phyloP scores from a whole-genome alignment of 805 yeast species.

The Myxozyma nipponensis region DNA sequence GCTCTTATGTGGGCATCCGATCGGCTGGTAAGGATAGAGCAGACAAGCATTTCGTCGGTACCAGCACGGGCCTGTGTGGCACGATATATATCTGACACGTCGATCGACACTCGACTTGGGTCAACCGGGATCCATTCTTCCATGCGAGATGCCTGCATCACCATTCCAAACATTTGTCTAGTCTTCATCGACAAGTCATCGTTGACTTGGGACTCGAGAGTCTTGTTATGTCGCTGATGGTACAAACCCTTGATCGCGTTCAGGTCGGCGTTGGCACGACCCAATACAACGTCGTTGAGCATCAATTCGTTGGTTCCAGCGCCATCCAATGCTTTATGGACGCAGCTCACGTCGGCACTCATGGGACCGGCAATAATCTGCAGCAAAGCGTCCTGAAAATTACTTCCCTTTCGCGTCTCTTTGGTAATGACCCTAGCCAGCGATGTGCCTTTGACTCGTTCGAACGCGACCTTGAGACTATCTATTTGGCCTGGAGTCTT shows the following conservation, averaged over 20 bases:
- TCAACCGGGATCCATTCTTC: conserved; percentile 26
- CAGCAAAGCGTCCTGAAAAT: conserved; percentile 25
- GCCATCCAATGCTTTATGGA: conserved; percentile 23
- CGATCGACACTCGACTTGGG: conserved; percentile 16
- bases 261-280: conserved; percentile 27
- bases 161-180: conserved; percentile 25
- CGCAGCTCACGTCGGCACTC: conserved; percentile 26
- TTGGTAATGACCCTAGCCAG: conserved; percentile 23
- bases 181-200: conserved; percentile 29
- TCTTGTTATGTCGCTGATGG: conserved; percentile 17
- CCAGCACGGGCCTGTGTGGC: conserved; percentile 25
- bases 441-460: conserved; percentile 18
- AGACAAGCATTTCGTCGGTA: conserved; percentile 28
- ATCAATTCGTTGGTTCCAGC: conserved; percentile 28
- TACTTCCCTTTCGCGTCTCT: conserved; percentile 22
- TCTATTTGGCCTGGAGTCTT: conserved; percentile 26
- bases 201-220: conserved; percentile 21
- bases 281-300: conserved; percentile 27
- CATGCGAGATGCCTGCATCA: conserved; percentile 15
- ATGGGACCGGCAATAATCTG: conserved; percentile 27
- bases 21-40: conserved; percentile 26
- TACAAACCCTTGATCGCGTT: conserved; percentile 25
- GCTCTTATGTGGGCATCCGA: conserved; percentile 25
- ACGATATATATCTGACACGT: conserved; percentile 23
- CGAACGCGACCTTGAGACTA: conserved; percentile 17